These are phyloP conservation scores for Nannochloris sp. DNA, from an alignment of 139 green algal species.

Conservation along the genomic window DNA sequence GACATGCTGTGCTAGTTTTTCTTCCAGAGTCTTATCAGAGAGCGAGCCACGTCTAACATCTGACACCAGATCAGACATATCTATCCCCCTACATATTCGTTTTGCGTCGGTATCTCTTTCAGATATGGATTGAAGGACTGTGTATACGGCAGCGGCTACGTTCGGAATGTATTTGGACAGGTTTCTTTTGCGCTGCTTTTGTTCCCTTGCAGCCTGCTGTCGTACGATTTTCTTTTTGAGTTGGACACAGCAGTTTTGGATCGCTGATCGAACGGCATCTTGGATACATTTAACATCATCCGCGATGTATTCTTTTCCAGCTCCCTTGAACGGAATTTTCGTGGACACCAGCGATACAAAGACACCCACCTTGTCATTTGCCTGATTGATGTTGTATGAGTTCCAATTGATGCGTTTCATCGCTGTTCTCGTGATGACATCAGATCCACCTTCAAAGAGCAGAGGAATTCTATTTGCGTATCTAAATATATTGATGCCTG, in stretches of 20 bases:
- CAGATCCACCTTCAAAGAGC: constrained; percentile 86
- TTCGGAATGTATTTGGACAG: constrained; percentile 91
- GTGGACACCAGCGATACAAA: constrained; percentile 96
- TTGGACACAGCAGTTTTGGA: constrained; percentile 70
- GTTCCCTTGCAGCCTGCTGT: constrained; percentile 63
- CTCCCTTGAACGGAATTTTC: constrained; percentile 98
- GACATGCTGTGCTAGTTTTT: constrained; percentile 73
- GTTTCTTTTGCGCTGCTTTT: constrained; percentile 78
- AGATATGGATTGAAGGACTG: constrained; percentile 43
- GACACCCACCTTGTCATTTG: constrained; percentile 83
- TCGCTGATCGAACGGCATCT: constrained; percentile 65
- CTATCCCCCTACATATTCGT: constrained; percentile 23
- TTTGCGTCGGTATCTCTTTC: constrained; percentile 31
- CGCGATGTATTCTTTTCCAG: constrained; percentile 97
- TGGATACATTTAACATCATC: constrained; percentile 93
- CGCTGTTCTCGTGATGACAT: constrained; percentile 88
- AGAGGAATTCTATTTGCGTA: constrained; percentile 97
- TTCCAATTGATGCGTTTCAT: constrained; percentile 87
- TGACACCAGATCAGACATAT: constrained; percentile 38
- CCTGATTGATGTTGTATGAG: constrained; percentile 94
- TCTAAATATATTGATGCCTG: constrained; percentile 83
- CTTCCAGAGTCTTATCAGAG: constrained; percentile 42
- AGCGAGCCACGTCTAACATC: constrained; percentile 41
- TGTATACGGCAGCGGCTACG: constrained; percentile 40
- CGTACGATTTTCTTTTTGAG: constrained; percentile 75